A percentile compares a stretch with the other conserved stretches of the same genome.
Evolutionary conservation across 306 rosid genomes (phyloP).

Genomic region (Lathyrus oleraceus): DNA sequence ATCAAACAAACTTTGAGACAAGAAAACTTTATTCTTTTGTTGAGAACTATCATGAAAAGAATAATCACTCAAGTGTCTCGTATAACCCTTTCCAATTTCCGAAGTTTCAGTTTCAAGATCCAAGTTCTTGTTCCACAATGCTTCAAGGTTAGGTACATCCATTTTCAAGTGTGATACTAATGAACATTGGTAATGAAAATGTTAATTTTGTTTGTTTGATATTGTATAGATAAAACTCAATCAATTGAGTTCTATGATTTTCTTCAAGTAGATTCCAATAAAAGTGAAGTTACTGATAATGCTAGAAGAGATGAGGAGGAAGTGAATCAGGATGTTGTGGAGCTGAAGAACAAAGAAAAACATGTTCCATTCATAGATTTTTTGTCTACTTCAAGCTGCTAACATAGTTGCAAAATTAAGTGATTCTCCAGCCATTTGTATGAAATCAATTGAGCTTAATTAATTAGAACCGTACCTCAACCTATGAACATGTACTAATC

Average conservation of each 20-base stretch:
- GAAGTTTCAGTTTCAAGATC: slow-evolving; percentile 38
- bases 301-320: slow-evolving; percentile 73
- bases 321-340: slow-evolving; percentile 55
- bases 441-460: slow-evolving; percentile 16
- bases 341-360: slow-evolving; percentile 34
- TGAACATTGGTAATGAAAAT: not conserved
- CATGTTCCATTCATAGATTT: slow-evolving; percentile 59
- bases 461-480: slow-evolving; percentile 24
- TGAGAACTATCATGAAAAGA: slow-evolving; percentile 41
- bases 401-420: slow-evolving; percentile 19
- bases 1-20: slow-evolving; percentile 20
- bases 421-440: not conserved
- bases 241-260: slow-evolving; percentile 75
- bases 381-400: slow-evolving; percentile 50
- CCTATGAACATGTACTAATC: slow-evolving; percentile 21
- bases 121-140: slow-evolving; percentile 37
- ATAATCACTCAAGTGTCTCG: slow-evolving; percentile 29
- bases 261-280: slow-evolving; percentile 71
- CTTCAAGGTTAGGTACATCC: slow-evolving; percentile 53
- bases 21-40: slow-evolving; percentile 42
- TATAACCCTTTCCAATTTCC: slow-evolving; percentile 38
- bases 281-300: slow-evolving; percentile 76
- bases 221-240: slow-evolving; percentile 57
- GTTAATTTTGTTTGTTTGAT: not conserved
- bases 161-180: not conserved